A percentile compares a stretch with the other conserved stretches of the same genome.
Evolutionary conservation across 2,329 filamentous ascomycete genomes (phyloP).

Genomic region (Trichoderma sp.): DNA sequence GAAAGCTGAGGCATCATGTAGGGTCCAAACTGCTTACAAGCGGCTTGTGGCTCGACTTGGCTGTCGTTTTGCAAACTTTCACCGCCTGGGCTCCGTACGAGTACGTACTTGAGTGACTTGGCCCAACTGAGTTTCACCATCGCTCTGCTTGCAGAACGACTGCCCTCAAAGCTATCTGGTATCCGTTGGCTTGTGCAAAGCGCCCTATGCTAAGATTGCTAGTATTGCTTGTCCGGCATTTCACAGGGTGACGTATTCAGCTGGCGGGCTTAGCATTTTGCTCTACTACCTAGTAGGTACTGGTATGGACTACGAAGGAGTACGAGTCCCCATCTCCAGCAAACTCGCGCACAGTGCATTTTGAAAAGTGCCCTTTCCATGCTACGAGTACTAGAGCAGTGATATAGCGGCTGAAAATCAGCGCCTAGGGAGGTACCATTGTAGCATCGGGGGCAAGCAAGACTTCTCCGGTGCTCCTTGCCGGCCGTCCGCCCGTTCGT

Average conservation of each 20-base stretch:
- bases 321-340: not conserved
- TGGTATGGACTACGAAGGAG: not conserved
- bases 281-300: not conserved
- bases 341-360: not conserved
- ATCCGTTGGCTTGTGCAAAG: not conserved
- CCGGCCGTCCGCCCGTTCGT: not conserved
- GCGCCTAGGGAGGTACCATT: not conserved
- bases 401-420: not conserved
- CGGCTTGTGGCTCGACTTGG: not conserved
- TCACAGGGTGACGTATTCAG: not conserved
- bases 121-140: slow-evolving; percentile 12
- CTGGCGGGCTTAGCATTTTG: not conserved
- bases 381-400: not conserved
- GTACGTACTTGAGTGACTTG: not conserved
- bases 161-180: not conserved
- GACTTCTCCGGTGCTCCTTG: not conserved
- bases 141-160: not conserved
- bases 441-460: not conserved
- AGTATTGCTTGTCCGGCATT: not conserved
- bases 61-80: not conserved
- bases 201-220: not conserved
- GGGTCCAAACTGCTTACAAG: not conserved
- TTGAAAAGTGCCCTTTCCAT: not conserved
- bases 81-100: not conserved
- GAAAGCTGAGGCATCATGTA: not conserved